Evolutionary conservation across 1,284 basidiomycete genomes (phyloP).

Genomic region (Ceratobasidium sp.): DNA sequence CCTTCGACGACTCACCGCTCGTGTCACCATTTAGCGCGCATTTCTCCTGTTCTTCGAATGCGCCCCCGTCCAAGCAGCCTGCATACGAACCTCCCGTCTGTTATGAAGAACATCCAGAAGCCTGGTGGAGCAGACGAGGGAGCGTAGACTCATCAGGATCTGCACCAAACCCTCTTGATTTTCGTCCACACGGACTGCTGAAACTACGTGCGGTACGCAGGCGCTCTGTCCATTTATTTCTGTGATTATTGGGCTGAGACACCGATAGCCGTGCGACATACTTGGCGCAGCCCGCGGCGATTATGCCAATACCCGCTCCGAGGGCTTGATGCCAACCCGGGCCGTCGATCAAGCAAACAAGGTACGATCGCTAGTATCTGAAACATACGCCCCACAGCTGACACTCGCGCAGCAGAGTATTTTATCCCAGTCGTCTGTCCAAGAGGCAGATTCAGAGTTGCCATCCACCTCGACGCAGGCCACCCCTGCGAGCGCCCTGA

Average conservation of each 20-base stretch:
- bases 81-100: background rate
- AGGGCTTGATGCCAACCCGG: background rate
- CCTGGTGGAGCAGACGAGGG: constrained; percentile 16
- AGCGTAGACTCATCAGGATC: background rate
- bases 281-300: background rate
- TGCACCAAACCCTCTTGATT: background rate
- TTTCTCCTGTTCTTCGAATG: background rate
- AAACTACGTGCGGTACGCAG: background rate
- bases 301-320: background rate
- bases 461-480: background rate
- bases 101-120: background rate
- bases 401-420: background rate
- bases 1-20: background rate
- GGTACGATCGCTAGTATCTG: background rate
- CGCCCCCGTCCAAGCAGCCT: background rate
- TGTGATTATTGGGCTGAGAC: background rate
- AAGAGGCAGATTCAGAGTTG: background rate
- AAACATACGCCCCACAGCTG: background rate
- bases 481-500: background rate
- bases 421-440: background rate
- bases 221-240: background rate
- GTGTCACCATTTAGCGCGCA: background rate
- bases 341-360: background rate
- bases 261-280: background rate
- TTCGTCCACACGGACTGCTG: background rate